These are phyloP conservation scores for Geotrichum siamense DNA, from an alignment of 1,139 yeast genomes.

Conservation along the genomic window DNA sequence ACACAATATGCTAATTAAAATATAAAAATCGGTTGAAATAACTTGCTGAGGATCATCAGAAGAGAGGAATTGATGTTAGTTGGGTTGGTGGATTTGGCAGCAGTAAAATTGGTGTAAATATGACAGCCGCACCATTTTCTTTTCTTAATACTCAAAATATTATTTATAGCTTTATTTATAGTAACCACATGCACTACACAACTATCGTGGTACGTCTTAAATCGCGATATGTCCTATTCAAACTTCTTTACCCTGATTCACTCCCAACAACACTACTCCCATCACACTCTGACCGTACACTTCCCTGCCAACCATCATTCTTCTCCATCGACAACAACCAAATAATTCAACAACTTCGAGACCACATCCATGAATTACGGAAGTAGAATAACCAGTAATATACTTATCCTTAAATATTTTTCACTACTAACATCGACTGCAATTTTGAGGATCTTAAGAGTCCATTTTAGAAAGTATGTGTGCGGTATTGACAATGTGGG, in stretches of 20 bases:
- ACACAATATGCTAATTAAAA: no score
- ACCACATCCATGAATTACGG: constrained; percentile 55
- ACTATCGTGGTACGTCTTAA: constrained; percentile 93
- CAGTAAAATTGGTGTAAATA: no score
- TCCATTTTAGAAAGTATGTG: constrained; percentile 54
- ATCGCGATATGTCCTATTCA: constrained; percentile 76
- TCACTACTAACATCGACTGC: constrained; percentile 80
- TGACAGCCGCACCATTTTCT: neutral
- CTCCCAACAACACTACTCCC: constrained; percentile 10
- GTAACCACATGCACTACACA: no score
- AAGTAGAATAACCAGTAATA: constrained; percentile 54
- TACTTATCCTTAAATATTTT: constrained; percentile 62
- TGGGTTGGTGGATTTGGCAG: no score
- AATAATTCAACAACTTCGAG: constrained; percentile 41
- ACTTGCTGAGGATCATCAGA: no score
- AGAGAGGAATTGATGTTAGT: no score
- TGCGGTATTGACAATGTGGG: constrained; percentile 65
- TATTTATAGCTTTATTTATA: no score
- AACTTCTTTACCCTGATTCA: constrained; percentile 54
- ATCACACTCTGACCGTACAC: constrained; percentile 3
- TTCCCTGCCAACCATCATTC: constrained; percentile 22
- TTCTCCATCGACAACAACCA: constrained; percentile 23
- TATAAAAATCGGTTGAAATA: no score
- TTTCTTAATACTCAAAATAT: constrained; percentile 31
- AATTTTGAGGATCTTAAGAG: constrained; percentile 68